These are phyloP conservation scores for Teratosphaeria nubilosa DNA, from an alignment of 2,329 filamentous ascomycete species.

Conservation along the genomic window DNA sequence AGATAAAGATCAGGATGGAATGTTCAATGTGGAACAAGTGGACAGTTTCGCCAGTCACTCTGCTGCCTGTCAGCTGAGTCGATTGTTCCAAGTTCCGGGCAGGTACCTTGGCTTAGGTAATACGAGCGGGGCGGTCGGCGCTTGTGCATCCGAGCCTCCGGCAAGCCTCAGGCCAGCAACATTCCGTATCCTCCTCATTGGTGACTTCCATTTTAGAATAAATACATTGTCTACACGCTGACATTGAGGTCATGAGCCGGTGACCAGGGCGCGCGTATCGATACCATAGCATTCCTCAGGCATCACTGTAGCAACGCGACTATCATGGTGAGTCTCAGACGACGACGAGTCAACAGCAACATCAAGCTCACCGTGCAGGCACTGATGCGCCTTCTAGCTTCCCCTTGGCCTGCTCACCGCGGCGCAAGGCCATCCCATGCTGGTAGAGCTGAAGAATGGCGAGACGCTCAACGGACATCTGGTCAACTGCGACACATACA, in stretches of 20 bases:
- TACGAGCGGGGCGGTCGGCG: too few relatives aligned
- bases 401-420: conserved; percentile 77
- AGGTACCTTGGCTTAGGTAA: too few relatives aligned
- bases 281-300: neutral
- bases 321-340: neutral
- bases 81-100: neutral
- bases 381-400: conserved; percentile 37
- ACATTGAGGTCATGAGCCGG: neutral
- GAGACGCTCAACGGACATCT: conserved; percentile 95
- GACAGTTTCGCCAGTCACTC: neutral
- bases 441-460: conserved; percentile 94
- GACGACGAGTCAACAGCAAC: neutral
- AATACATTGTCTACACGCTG: neutral
- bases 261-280: neutral
- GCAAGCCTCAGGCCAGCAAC: neutral
- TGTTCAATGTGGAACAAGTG: neutral
- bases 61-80: neutral
- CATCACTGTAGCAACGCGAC: neutral
- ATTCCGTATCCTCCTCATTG: neutral
- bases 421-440: conserved; percentile 94
- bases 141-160: neutral
- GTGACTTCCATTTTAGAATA: neutral
- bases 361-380: conserved; percentile 12
- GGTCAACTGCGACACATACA: conserved; percentile 97
- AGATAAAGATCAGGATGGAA: neutral